Base-by-base conservation (phyloP, 208 protist species). In the Trypanosoma rangeli region DNA sequence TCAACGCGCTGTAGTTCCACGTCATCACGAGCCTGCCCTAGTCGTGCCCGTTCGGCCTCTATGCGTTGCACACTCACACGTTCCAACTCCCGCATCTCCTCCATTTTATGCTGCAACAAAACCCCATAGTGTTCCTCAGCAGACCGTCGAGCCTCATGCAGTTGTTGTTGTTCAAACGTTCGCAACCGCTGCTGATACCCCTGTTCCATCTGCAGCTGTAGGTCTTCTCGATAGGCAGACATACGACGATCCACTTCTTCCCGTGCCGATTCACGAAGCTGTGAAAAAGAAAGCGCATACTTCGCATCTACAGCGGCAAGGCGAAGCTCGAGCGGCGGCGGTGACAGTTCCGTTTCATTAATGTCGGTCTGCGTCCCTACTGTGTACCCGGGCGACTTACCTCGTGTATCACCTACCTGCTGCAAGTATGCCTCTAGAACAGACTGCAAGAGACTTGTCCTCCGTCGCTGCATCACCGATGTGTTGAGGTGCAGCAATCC, bases 291-390 rank as follows among this genome's bases (percentile, higher is more conserved):
- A 10, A 95, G 78, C 3, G 90, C 85, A 67, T 95, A 92, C 74
- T 93, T 90, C 24, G 87, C 90, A 50, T 95, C 90, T 12, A 95
- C 87, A 1, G 90, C 90, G 15, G 90, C 90, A 39, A 95, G 84
- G 0, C 90, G 87, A 61, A 81, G 81, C 74, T 95, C 87, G 29
- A 95, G 79, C 10, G 90, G 83, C n/a, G 81, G 78, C 26, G 82
- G 73, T 3, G 85, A 72, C 44, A 31, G 35, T 55, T 48, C 64
- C 16, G 52, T n/a, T 22, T 79, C 57, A 22, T 62, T 59, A 33
- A 69, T 73, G 39, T 88, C 79, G 0, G 89, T 94, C 56, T 92
- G 85, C 29, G 82, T 88, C 50, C 86, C 81, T 55, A 57, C 68
- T 4, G 67, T 28, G 37, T 60, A 73, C 42, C 64, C 55, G 10